Conservation (phyloP, 2,329 filamentous ascomycete species). For the Intubia oerlemansii region DNA sequence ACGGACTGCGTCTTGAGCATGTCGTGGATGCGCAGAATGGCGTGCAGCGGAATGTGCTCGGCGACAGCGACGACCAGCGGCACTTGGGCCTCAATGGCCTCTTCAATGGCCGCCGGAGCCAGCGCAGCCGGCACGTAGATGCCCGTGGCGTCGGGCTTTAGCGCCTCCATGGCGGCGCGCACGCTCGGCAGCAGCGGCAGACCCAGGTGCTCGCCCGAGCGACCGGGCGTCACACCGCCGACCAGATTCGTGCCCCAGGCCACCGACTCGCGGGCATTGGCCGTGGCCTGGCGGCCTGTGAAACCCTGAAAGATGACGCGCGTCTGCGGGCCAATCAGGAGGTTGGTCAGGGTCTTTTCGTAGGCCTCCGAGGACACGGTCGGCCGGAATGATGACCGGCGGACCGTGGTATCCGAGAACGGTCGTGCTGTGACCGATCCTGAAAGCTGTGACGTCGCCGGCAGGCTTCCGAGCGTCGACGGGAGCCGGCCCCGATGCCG, state of each 20-base stretch:
- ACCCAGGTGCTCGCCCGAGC: conserved; percentile 32
- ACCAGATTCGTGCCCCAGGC: conserved; percentile 65
- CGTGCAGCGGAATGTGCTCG: conserved; percentile 60
- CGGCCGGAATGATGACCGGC: no score
- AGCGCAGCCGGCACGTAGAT: conserved; percentile 64
- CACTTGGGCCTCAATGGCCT: conserved; percentile 61
- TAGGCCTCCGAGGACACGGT: no score
- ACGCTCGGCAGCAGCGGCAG: conserved; percentile 52
- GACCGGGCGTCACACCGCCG: conserved; percentile 51
- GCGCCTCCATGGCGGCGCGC: conserved; percentile 40
- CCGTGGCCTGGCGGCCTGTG: conserved; percentile 36
- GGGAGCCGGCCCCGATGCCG: not conserved
- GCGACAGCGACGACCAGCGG: conserved; percentile 60
- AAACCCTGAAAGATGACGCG: conserved; percentile 22
- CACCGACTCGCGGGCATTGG: conserved; percentile 55
- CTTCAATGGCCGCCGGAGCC: conserved; percentile 52
- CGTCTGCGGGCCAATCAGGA: conserved; percentile 18
- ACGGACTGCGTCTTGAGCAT: conserved; percentile 50
- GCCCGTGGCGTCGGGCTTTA: conserved; percentile 57
- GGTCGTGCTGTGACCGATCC: no score
- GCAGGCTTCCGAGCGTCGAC: no score
- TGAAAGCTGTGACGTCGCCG: no score
- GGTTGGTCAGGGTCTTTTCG: conserved; percentile 15
- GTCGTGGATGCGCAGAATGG: conserved; percentile 49
- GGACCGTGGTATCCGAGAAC: no score